phyloP scores from a whole-genome alignment of 2,329 filamentous ascomycete species.

The Seiridium cupressi region DNA sequence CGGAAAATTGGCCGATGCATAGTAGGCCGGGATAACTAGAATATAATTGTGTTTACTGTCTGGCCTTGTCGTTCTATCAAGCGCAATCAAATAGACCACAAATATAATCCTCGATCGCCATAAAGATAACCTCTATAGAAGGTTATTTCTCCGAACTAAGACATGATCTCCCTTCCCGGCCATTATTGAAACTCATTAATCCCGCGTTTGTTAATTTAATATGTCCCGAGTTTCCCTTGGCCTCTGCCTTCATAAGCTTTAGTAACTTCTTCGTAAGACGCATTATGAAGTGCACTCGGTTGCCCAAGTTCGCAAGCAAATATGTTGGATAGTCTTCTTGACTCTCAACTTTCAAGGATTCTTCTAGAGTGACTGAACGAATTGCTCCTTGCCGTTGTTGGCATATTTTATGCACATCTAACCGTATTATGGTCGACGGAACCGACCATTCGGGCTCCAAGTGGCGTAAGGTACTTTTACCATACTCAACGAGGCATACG shows the following conservation, averaged over 20 bases:
- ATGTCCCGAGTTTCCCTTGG: background rate
- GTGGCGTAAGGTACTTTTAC: background rate
- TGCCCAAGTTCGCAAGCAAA: constrained; percentile 13
- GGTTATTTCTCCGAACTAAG: no score
- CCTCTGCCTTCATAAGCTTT: background rate
- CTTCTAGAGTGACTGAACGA: background rate
- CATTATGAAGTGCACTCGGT: constrained; percentile 7
- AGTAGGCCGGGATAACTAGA: no score
- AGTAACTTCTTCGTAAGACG: background rate
- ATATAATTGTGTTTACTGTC: no score
- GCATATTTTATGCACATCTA: constrained; percentile 17
- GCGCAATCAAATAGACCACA: no score
- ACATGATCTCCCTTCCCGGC: no score
- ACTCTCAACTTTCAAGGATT: background rate
- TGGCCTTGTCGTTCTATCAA: background rate
- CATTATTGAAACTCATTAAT: no score
- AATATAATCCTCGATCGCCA: no score
- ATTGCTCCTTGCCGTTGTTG: constrained; percentile 7
- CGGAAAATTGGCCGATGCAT: no score
- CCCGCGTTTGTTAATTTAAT: no score
- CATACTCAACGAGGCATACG: constrained; percentile 11
- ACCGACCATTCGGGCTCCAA: constrained; percentile 9
- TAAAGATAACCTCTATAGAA: no score
- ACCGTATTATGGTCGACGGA: background rate
- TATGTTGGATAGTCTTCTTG: background rate